Base-by-base conservation (phyloP, 1,139 yeast genomes). In the Petasospora fabianii region DNA sequence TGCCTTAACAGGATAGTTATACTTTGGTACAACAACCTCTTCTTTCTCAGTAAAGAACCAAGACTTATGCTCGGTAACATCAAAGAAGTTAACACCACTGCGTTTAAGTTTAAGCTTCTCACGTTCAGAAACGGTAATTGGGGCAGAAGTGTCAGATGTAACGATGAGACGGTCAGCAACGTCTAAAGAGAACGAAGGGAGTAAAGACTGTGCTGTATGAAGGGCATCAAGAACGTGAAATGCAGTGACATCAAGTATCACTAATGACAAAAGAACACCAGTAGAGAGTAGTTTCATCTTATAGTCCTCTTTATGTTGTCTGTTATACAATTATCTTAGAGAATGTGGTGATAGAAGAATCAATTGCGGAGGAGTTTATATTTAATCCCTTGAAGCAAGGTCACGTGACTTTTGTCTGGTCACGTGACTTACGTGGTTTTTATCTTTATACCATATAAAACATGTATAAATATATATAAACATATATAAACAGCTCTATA, bases 51-150 rank as follows among this genome's bases (percentile, higher is more conserved):
- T 59, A 20, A 64, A 56, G 26, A 71, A 63, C 38, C 56, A 47
- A 47, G 55, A 45, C 30, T 61, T 62, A 35, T 62, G 60, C 29
- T 69, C 68, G 7, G 96, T 84, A 29, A 86, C 71, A 61, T 87
- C 96, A 49, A 86, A 75, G 58, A 84, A 86, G 28, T 68, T 71
- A 29, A 70, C 61, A 32, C 83, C 80, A 20, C 68, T 60, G 41
- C 81, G 68, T 54, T 69, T 74, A 45, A 82, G 65, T 10, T 60
- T 58, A 41, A 77, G 59, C 58, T 84, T 80, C 34, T 80, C 80
- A 7, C 60, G 57, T 53, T 84, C 94, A 13, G 70, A 60, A 35
- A 75, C 75, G 38, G 70, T 56, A 33, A 66, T 59, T 35, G 66
- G 54, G 1, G 31, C 27, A 2, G 43, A 24, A 18, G 40, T 30